These are phyloP conservation scores for Suillus luteus DNA, from an alignment of 768 basidiomycete species.

Conservation along the genomic window DNA sequence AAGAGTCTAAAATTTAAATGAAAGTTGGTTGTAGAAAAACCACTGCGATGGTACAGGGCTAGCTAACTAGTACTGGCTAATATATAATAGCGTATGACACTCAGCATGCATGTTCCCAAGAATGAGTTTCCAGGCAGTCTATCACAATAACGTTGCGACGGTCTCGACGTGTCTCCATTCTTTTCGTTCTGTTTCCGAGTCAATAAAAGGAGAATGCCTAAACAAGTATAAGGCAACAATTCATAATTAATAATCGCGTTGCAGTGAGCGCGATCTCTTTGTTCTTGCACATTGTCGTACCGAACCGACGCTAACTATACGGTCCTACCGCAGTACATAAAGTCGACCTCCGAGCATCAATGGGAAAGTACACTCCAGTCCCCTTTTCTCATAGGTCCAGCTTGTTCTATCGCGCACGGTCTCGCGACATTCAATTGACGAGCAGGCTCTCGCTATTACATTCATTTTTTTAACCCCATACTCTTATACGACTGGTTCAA, in stretches of 20 bases:
- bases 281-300: slow-evolving; percentile 5
- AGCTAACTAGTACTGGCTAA: too few species aligned
- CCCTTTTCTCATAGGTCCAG: neutral
- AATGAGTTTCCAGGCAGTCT: neutral
- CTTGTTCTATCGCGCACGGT: neutral
- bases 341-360: neutral
- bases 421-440: neutral
- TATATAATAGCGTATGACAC: too few species aligned
- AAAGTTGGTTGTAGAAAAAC: too few species aligned
- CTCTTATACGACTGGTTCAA: slow-evolving; percentile 10
- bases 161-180: neutral
- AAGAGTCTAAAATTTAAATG: too few species aligned
- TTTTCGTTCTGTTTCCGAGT: neutral
- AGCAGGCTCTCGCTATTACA: slow-evolving; percentile 7
- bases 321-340: slow-evolving; percentile 1
- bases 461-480: neutral
- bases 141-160: neutral
- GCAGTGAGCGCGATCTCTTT: slow-evolving; percentile 5
- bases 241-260: neutral
- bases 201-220: neutral
- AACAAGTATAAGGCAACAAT: slow-evolving; percentile 1
- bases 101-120: neutral
- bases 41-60: too few species aligned
- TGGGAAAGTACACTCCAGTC: neutral
- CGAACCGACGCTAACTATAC: neutral